Conservation (phyloP, 805 yeast species). For the Lachancea sp. region DNA sequence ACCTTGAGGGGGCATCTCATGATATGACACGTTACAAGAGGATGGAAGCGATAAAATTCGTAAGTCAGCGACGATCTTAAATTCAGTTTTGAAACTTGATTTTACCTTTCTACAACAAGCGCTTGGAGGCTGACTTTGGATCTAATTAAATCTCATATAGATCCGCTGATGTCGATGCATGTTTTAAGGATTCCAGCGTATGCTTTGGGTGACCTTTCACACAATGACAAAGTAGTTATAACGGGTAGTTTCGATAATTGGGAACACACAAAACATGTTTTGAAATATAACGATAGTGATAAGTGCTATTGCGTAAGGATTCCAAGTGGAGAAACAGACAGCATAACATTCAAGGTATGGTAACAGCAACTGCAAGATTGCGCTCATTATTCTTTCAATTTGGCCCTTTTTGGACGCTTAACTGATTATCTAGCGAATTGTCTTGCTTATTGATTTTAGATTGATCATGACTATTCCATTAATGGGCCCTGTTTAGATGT, state of each 20-base stretch:
- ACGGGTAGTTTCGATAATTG: constrained; percentile 31
- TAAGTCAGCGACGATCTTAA: background rate
- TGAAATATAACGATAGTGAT: constrained; percentile 12
- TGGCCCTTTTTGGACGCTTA: too few relatives aligned
- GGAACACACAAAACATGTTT: constrained; percentile 17
- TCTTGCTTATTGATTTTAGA: too few relatives aligned
- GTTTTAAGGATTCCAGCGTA: constrained; percentile 6
- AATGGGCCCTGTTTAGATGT: too few relatives aligned
- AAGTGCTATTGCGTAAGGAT: constrained; percentile 15
- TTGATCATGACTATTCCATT: too few relatives aligned
- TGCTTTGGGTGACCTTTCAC: constrained; percentile 8
- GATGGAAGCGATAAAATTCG: background rate
- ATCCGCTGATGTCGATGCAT: constrained; percentile 1
- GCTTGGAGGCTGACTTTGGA: too few relatives aligned
- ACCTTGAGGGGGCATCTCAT: constrained; percentile 1
- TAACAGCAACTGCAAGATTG: background rate
- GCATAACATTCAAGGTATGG: constrained; percentile 9
- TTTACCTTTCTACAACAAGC: too few relatives aligned
- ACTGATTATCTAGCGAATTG: too few relatives aligned
- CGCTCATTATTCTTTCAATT: background rate
- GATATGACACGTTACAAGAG: background rate
- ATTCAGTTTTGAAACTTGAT: constrained; percentile 1
- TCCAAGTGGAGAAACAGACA: constrained; percentile 2
- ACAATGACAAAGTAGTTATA: constrained; percentile 18
- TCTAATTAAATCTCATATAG: too few relatives aligned